Conservation (phyloP, 176 grass and related monocot species). For the Oryza longistaminata region DNA sequence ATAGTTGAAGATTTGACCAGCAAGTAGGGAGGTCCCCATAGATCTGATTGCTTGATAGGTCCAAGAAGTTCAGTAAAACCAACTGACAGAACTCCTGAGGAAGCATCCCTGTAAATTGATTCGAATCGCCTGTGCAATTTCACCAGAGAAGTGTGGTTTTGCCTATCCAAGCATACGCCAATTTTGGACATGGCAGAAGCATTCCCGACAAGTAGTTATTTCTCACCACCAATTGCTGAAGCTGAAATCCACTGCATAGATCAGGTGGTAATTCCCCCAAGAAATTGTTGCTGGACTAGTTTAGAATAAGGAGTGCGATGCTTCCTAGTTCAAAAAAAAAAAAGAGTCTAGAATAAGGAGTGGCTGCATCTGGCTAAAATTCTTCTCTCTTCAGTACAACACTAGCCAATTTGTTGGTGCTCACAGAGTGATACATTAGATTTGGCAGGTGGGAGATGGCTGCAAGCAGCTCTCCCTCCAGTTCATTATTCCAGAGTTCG, state of each 20-base stretch:
- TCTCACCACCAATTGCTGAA: background rate
- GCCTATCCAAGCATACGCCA: too few species aligned
- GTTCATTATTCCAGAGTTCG: background rate
- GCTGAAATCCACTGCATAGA: background rate
- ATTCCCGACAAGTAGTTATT: background rate
- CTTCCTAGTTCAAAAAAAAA: too few species aligned
- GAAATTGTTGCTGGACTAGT: background rate
- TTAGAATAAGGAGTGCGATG: background rate
- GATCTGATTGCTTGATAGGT: background rate
- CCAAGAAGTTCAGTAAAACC: too few species aligned
- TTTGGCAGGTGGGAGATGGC: background rate
- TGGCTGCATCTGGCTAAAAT: background rate
- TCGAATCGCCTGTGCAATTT: background rate
- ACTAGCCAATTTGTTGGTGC: background rate
- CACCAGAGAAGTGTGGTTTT: background rate
- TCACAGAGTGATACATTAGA: background rate
- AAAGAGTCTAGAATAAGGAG: background rate
- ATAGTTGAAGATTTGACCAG: background rate
- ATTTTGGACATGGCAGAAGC: background rate
- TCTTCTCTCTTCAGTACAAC: background rate
- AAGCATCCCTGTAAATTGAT: background rate
- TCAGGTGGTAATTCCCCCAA: background rate
- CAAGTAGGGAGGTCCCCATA: background rate
- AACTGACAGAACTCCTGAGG: background rate
- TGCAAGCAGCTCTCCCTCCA: conserved; percentile 7